Evolutionary conservation across 116 monocot species (phyloP), one percentile per base, ranked within the genome.

Genomic region (Iris pallida): DNA sequence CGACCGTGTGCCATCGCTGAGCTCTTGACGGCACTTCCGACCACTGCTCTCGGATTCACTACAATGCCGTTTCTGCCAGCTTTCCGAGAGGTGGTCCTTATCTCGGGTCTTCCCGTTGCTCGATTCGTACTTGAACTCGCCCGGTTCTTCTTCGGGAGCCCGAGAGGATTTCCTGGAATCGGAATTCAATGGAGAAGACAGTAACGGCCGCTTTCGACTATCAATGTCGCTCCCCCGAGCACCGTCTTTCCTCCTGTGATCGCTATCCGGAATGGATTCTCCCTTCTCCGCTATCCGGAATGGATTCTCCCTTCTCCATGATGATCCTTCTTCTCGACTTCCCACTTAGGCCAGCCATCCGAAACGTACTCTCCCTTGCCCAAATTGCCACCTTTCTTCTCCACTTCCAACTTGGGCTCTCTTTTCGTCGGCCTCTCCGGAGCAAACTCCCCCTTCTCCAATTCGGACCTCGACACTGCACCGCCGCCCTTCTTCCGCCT

Each of bases 41-140:
- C 64, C 74, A 9, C 69, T 66, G 49, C 9, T 72, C 40, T 86
- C 78, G 30, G 76, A 75, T 55, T 90, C 91, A 20, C 65, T n/a
- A 41, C 53, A 15, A 42, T 79, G 80, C 65, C 80, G 69, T 75
- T 83, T 90, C 46, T 71, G 45, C 68, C 65, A 69, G 55, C 57
- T 81, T 56, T 61, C 78, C 5, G 59, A 19, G 47, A 20, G 59
- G 45, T 68, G 40, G 9, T 91, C 78, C 68, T 76, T 88, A 16
- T 68, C 77, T 57, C 75, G 71, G 63, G 20, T 66, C 81, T 81
- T 90, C 17, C 82, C 89, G 61, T 84, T 90, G 74, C 67, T 82
- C 46, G 54, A 63, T 16, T 80, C 90, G 59, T 75, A 19, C 70
- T 84, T 83, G 17, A 71, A 64, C 55, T 84, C 74, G 14, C 79